phyloP scores from a whole-genome alignment of 768 basidiomycete species.

The Lactarius indigo region DNA sequence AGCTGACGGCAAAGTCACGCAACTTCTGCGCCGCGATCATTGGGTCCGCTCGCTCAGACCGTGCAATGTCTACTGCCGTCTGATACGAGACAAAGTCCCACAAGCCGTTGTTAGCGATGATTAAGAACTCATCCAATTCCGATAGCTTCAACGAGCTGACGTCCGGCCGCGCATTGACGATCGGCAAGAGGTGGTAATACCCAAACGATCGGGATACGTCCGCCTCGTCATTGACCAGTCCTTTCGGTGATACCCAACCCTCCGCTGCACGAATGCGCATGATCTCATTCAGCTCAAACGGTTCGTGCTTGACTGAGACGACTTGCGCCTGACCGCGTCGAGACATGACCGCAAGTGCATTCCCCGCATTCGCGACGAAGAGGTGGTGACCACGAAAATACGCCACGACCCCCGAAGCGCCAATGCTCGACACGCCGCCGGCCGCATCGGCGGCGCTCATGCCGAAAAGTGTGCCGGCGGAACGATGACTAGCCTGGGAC shows the following conservation, averaged over 20 bases:
- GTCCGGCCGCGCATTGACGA: constrained; percentile 87
- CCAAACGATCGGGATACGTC: constrained; percentile 94
- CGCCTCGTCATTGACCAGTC: constrained; percentile 87
- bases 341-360: constrained; percentile 84
- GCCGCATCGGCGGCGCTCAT: constrained; percentile 35
- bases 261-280: constrained; percentile 86
- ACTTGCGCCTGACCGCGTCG: constrained; percentile 66
- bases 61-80: constrained; percentile 94
- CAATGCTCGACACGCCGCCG: constrained; percentile 53
- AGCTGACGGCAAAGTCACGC: constrained; percentile 94
- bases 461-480: constrained; percentile 30
- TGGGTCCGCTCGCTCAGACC: constrained; percentile 63
- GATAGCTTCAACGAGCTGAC: constrained; percentile 64
- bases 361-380: constrained; percentile 88
- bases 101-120: constrained; percentile 87
- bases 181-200: constrained; percentile 83
- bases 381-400: constrained; percentile 78
- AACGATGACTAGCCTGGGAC: constrained; percentile 50
- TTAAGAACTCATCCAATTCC: constrained; percentile 91
- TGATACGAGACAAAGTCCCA: constrained; percentile 96
- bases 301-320: constrained; percentile 81
- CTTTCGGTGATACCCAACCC: constrained; percentile 90
- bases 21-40: constrained; percentile 96
- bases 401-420: constrained; percentile 82
- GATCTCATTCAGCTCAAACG: constrained; percentile 82